Conservation (phyloP, 768 basidiomycete genomes). For the Lepiota venenata region DNA sequence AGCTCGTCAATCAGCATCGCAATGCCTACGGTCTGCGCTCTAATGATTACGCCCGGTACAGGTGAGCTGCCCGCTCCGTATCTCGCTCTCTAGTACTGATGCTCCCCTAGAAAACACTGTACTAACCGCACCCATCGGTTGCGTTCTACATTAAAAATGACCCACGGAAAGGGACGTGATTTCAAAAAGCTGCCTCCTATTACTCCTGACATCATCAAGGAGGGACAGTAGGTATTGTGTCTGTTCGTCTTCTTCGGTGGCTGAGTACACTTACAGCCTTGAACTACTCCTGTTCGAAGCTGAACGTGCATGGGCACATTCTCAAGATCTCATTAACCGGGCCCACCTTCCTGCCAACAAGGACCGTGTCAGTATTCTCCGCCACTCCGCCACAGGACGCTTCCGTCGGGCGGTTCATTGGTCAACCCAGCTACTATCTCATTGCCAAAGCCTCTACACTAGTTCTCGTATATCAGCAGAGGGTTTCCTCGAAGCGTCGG, state of each 20-base stretch:
- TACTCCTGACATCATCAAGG: conserved; percentile 66
- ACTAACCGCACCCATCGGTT: conserved; percentile 87
- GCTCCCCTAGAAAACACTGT: conserved; percentile 75
- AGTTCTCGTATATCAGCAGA: conserved; percentile 50
- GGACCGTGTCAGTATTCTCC: conserved; percentile 50
- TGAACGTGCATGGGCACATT: conserved; percentile 89
- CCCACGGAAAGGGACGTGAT: conserved; percentile 85
- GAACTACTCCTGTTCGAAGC: conserved; percentile 86
- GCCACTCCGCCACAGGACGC: conserved; percentile 74
- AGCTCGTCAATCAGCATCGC: conserved; percentile 84
- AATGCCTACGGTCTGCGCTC: conserved; percentile 89
- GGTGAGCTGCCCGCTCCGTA: conserved; percentile 38
- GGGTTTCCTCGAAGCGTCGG: conserved; percentile 63
- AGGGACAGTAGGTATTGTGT: conserved; percentile 64
- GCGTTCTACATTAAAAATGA: conserved; percentile 78
- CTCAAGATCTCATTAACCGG: conserved; percentile 68
- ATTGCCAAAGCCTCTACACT: conserved; percentile 61
- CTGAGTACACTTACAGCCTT: conserved; percentile 42
- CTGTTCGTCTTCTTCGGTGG: conserved; percentile 10
- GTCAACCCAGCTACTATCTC: conserved; percentile 74
- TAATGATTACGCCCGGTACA: conserved; percentile 83
- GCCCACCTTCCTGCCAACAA: conserved; percentile 50
- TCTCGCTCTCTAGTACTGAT: not conserved
- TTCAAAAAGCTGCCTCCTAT: conserved; percentile 82
- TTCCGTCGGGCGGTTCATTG: conserved; percentile 79